Evolutionary conservation across 352 stramenopile genomes (phyloP).

Genomic region (Globisporangium abappressorium): DNA sequence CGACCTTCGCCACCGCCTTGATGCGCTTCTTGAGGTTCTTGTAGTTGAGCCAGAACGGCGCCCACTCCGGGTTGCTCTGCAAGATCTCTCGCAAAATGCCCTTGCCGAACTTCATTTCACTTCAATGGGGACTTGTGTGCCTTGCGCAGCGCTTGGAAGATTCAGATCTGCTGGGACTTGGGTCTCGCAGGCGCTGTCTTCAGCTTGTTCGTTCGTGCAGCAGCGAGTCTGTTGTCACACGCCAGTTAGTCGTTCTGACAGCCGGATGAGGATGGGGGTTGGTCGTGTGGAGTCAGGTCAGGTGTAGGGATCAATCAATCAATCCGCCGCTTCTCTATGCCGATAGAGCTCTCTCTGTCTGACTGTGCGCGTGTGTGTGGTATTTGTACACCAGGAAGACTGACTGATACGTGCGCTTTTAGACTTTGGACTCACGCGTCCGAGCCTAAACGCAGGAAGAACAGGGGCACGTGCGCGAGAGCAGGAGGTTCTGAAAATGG

Average conservation of each 20-base stretch:
- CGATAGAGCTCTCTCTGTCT: neutral
- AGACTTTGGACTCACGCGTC: neutral
- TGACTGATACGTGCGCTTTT: neutral
- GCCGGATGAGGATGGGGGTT: neutral
- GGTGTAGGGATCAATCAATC: neutral
- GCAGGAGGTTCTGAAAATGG: constrained; percentile 8
- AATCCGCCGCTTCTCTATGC: neutral
- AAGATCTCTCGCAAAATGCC: constrained; percentile 62
- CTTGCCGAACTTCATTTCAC: constrained; percentile 84
- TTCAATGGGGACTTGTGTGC: neutral
- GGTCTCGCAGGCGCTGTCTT: neutral
- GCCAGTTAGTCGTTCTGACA: neutral
- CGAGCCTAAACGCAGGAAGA: neutral
- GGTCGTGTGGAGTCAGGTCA: neutral
- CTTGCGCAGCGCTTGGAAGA: neutral
- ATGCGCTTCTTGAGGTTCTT: constrained; percentile 86
- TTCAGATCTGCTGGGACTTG: neutral
- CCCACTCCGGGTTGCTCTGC: constrained; percentile 77
- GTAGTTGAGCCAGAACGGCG: constrained; percentile 87
- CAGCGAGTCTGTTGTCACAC: neutral
- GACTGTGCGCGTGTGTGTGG: neutral
- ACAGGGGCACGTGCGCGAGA: neutral
- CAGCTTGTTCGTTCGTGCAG: neutral
- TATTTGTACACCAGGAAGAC: neutral
- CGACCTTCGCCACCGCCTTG: constrained; percentile 52